Evolutionary conservation across 805 yeast species (phyloP), one percentile per base, ranked within the genome.

Genomic region (Torulaspora indica): DNA sequence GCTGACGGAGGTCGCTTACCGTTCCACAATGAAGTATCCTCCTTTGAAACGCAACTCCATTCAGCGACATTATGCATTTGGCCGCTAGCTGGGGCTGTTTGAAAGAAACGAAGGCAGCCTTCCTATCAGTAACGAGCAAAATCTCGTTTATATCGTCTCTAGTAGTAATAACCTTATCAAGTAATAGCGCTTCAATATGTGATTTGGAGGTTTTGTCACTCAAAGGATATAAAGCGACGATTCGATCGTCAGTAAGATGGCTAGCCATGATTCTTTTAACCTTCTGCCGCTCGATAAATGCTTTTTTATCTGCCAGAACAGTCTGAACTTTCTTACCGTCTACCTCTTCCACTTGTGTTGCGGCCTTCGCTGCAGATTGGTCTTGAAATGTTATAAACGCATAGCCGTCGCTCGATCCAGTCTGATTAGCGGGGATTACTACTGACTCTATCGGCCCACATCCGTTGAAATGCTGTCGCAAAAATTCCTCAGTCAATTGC

Each of bases 311-410:
- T 1, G 85, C 76, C 4, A 74, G 57, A 1, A 70, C 64, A 0
- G 82, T 82, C 9, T 65, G 65, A 2, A 85, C 65, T 0, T 53
- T 60, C 34, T 85, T 61, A 0, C 74, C 80, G 31, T 69, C 70
- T 1, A 82, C 48, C 3, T 63, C 60, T 49, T 79, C 69, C 37
- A 72, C 48, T 8, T 59, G 56, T 9, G 80, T 49, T 0, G 87
- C 79, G 3, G 58, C 57, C 0, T 63, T 55, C 0, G 88, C 85
- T 2, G 70, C 73, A 1, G 68, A 71, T 7, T 61, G 57, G 0
- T 63, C 61, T 2, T 55, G 45, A 52, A 78, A 84, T 0, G 76
- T 67, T 0, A 85, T 64, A 56, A 85, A 84, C 0, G 82, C 95
- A 59, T 73, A 81, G 0, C 91, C 90, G 36, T 77, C 78, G 55